These are phyloP conservation scores for Cyclotella sp. DNA, from an alignment of 108 stramenopile species.

Conservation along the genomic window DNA sequence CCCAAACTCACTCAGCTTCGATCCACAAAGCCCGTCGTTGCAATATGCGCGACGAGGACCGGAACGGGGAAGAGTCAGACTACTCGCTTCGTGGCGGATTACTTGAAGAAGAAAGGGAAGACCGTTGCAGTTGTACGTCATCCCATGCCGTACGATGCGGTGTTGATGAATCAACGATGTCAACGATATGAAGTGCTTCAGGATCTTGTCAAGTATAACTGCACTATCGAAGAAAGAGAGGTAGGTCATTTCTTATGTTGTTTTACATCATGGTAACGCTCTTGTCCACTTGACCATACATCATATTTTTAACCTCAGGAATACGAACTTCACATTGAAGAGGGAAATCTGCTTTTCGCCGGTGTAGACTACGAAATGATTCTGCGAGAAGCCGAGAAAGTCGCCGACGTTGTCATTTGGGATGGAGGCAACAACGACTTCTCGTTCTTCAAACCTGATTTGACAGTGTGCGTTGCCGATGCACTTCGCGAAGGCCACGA, in stretches of 20 bases:
- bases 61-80: slow-evolving; percentile 56
- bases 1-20: slow-evolving; percentile 46
- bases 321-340: slow-evolving; percentile 58
- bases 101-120: slow-evolving; percentile 51
- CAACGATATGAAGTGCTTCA: slow-evolving; percentile 56
- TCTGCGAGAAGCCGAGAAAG: slow-evolving; percentile 59
- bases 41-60: slow-evolving; percentile 58
- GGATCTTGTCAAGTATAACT: slow-evolving; percentile 62
- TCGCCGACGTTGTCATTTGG: slow-evolving; percentile 59
- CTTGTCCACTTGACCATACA: neutral
- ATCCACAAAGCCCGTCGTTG: slow-evolving; percentile 53
- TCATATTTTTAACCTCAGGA: slow-evolving; percentile 21
- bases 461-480: slow-evolving; percentile 53
- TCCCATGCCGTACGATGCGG: slow-evolving; percentile 60
- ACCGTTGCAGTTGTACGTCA: slow-evolving; percentile 54
- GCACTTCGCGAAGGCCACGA: slow-evolving; percentile 56
- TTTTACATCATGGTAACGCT: neutral
- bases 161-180: slow-evolving; percentile 50
- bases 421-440: slow-evolving; percentile 64
- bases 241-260: slow-evolving; percentile 4
- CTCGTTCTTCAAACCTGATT: slow-evolving; percentile 55
- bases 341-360: slow-evolving; percentile 56
- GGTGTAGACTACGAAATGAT: slow-evolving; percentile 66
- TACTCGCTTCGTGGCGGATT: slow-evolving; percentile 49
- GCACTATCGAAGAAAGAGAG: slow-evolving; percentile 65